A percentile compares a stretch with the other conserved stretches of the same genome.
phyloP scores from a whole-genome alignment of 1,139 yeast species.

The Kodamaea alishanica region DNA sequence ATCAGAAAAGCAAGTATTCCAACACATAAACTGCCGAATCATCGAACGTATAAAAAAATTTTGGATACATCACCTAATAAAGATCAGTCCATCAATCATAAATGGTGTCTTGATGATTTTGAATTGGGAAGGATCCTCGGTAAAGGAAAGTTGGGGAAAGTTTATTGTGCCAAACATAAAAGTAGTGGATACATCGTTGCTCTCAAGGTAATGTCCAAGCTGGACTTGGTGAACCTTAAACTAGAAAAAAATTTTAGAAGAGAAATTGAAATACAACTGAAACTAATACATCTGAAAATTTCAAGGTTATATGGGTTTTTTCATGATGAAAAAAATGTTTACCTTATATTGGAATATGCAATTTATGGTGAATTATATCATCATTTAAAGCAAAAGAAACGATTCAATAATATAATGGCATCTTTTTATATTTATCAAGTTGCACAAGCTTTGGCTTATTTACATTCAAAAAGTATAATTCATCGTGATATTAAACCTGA shows the following conservation, averaged over 20 bases:
- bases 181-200: constrained; percentile 80
- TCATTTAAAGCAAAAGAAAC: constrained; percentile 56
- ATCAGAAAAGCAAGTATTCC: not conserved
- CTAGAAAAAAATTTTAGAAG: constrained; percentile 86
- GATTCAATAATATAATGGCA: constrained; percentile 70
- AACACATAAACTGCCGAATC: constrained; percentile 5
- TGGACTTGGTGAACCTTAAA: constrained; percentile 67
- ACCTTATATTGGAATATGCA: constrained; percentile 79
- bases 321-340: constrained; percentile 74
- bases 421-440: constrained; percentile 80
- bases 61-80: constrained; percentile 1
- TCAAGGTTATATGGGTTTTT: constrained; percentile 83
- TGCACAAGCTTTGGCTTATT: constrained; percentile 69
- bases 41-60: not conserved
- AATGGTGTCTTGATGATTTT: constrained; percentile 54
- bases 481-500: constrained; percentile 95
- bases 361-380: constrained; percentile 85
- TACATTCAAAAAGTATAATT: constrained; percentile 75
- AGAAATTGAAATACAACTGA: constrained; percentile 87
- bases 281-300: constrained; percentile 71
- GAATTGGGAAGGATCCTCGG: constrained; percentile 88
- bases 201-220: constrained; percentile 83
- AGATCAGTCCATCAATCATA: constrained; percentile 2
- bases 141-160: constrained; percentile 90
- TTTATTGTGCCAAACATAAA: constrained; percentile 81